Base-by-base conservation (phyloP, 306 rosid genomes). In the Fragaria nilgerrensis region DNA sequence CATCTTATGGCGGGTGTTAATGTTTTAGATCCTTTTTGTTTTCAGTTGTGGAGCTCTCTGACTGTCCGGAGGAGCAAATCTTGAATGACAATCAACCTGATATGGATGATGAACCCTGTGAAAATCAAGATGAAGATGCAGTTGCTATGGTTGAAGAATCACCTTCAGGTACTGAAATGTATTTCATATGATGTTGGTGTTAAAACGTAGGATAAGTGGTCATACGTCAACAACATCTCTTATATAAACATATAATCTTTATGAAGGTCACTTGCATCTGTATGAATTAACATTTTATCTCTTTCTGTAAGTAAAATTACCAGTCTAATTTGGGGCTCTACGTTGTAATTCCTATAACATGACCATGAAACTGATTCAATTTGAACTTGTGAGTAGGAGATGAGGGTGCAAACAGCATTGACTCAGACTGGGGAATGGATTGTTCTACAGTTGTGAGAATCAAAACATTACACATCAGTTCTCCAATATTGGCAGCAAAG, bases 401-500 rank as follows among this genome's bases (percentile, higher is more conserved):
- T 82, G 98, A 94, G 85, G 92, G 85, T 76, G 90, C 84, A 44
- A 89, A 89, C 79, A 88, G 86, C 82, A 82, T 86, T 76, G 99
- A 91, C 72, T 87, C 97, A 17, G 87, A 78, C 85, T 90, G 90
- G 92, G 88, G 94, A 82, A 87, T 91, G 97, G 94, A 88, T 75
- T 85, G 84, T 73, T 88, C 96, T 22, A 72, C 91, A 17, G 91
- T 88, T 85, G 81, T 91, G 77, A 91, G 85, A 83, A 90, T 93
- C 82, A 96, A 85, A 87, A 88, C 91, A 27, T 77, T 96, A 63
- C 97, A 96, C 73, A 96, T 96, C 29, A 96, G 99, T 80, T 96
- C 99, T 73, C 99, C 98, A 61, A 96, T 96, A 82, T 80, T 96
- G 92, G 99, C 99, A 62, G 98, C 99, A 62, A 96, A 96, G 85